phyloP scores from a whole-genome alignment of 345 rosid genomes.

The Psidium friedrichsthalianum region DNA sequence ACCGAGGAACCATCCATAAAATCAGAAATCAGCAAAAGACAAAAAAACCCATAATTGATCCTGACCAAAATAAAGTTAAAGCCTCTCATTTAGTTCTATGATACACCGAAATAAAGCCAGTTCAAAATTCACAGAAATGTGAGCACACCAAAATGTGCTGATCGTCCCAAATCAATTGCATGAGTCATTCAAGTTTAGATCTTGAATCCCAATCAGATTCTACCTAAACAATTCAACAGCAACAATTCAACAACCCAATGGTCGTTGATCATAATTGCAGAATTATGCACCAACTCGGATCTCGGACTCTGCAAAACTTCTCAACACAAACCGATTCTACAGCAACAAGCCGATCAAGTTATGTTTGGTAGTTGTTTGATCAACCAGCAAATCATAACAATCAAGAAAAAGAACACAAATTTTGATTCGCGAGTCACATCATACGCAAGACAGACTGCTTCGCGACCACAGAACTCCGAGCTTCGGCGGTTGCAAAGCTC shows the following conservation, averaged over 20 bases:
- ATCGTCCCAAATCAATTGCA: not conserved
- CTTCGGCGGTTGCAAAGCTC: not conserved
- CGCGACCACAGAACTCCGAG: not conserved
- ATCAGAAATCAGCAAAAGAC: not conserved
- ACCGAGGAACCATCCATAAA: not conserved
- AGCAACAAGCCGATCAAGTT: not conserved
- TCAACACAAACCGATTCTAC: not conserved
- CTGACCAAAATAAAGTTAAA: not conserved
- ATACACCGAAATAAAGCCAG: not conserved
- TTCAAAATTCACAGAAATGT: not conserved
- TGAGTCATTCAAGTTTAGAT: not conserved
- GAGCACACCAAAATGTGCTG: not conserved
- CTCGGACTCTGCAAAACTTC: not conserved
- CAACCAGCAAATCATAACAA: not conserved
- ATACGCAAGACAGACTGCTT: not conserved
- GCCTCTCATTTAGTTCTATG: not conserved
- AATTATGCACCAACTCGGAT: not conserved
- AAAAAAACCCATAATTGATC: not conserved
- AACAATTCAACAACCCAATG: not conserved
- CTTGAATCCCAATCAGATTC: not conserved
- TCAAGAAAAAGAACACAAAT: not conserved
- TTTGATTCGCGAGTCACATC: not conserved
- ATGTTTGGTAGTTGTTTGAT: not conserved
- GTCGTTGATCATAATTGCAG: not conserved
- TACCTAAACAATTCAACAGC: not conserved